Evolutionary conservation across 305 asterid genomes (phyloP).

Genomic region (Fraxinus floribunda): DNA sequence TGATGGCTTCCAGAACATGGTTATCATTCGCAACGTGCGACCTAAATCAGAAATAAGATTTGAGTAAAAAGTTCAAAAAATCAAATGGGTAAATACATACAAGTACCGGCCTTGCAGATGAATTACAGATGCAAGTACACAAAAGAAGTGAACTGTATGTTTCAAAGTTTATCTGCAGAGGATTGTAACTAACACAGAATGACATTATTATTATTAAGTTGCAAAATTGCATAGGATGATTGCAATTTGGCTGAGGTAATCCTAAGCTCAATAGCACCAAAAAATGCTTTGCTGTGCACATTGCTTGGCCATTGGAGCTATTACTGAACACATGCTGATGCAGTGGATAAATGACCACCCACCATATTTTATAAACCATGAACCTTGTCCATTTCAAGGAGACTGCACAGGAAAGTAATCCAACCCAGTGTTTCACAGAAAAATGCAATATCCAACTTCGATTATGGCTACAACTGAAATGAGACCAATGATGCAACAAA

Average conservation of each 20-base stretch:
- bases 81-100: neutral
- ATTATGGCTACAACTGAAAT: neutral
- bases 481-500: neutral
- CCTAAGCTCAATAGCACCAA: neutral
- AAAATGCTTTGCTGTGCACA: neutral
- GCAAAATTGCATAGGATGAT: neutral
- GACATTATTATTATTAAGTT: neutral
- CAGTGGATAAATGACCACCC: neutral
- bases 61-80: neutral
- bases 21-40: slow-evolving; percentile 80
- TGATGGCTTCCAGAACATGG: slow-evolving; percentile 82
- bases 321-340: neutral
- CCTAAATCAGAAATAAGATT: slow-evolving; percentile 34
- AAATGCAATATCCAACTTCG: neutral
- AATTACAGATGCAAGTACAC: neutral
- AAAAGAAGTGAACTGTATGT: neutral
- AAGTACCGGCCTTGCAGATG: neutral
- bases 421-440: neutral
- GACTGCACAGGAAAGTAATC: neutral
- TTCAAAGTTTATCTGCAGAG: neutral
- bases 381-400: neutral
- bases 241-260: neutral
- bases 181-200: neutral
- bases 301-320: neutral
- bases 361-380: neutral